Base-by-base conservation (phyloP, 345 rosid species). In the Rhodomyrtus tomentosa region DNA sequence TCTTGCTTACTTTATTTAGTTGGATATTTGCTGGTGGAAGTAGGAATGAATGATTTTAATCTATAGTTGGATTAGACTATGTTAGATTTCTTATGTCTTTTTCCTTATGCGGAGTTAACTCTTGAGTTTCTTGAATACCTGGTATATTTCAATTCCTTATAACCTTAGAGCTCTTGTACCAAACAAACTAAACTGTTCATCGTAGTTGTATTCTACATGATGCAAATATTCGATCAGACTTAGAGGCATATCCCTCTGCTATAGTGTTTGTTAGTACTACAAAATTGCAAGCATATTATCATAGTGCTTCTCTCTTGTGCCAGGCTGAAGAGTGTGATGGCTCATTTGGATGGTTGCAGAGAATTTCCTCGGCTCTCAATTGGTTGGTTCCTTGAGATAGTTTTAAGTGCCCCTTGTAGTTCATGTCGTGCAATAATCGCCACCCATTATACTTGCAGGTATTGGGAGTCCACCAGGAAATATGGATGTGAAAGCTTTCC, bases 401-500 rank as follows among this genome's bases (percentile, higher is more conserved):
- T 21, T 59, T 40, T 32, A 2, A 29, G n/a, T 3, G 52, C n/a
- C 86, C 16, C 18, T 18, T 22, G 22, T 72, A 53, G 21, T 81
- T 82, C 42, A 32, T 38, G 15, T 55, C 20, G 25, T 50, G 7
- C 32, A 15, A 27, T 80, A 80, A 38, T 72, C 20, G 51, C 56
- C 21, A 38, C 32, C 48, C 27, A 38, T 50, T 29, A 13, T 40
- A 29, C 29, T 53, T 73, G 85, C 89, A 95, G 98, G 99, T 62
- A 92, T 96, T 85, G 98, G 98, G 85, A 94, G 91, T 81, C 95
- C 98, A 84, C 98, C 98, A 22, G 99, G 98, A 58, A 87, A 85
- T 59, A 96, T 96, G 98, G 98, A 96, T 91, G 89, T 94, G 93
- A 95, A 91, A 91, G 98, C 99, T 87, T 96, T 90, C 88, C 98